A percentile compares a stretch with the other conserved stretches of the same genome.
Evolutionary conservation across 768 basidiomycete genomes (phyloP).

Genomic region (Lepiota venenata): DNA sequence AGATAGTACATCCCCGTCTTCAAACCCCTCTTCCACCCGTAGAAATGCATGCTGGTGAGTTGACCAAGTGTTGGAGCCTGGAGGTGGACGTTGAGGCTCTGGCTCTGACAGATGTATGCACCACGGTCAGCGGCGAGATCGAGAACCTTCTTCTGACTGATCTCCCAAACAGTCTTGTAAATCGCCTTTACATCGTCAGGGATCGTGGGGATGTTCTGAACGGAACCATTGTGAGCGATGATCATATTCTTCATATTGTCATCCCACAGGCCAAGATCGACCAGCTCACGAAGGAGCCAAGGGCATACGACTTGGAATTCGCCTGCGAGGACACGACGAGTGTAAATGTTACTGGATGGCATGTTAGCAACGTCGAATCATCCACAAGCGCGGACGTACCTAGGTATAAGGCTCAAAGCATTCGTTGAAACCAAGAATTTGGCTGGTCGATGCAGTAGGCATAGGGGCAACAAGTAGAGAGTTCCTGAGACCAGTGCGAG

Average conservation of each 20-base stretch:
- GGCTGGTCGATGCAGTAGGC: slow-evolving; percentile 98
- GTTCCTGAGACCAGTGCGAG: slow-evolving; percentile 79
- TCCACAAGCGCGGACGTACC: slow-evolving; percentile 37
- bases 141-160: slow-evolving; percentile 96
- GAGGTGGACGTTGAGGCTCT: slow-evolving; percentile 92
- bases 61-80: slow-evolving; percentile 88
- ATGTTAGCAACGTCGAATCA: slow-evolving; percentile 9
- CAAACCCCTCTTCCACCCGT: slow-evolving; percentile 99
- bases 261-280: slow-evolving; percentile 93
- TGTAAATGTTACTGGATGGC: slow-evolving; percentile 88
- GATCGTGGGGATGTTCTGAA: slow-evolving; percentile 85
- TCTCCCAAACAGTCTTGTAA: slow-evolving; percentile 99
- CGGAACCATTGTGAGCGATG: slow-evolving; percentile 90
- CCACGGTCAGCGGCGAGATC: slow-evolving; percentile 99
- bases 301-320: slow-evolving; percentile 99
- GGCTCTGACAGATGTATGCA: slow-evolving; percentile 95
- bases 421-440: slow-evolving; percentile 97
- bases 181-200: slow-evolving; percentile 93
- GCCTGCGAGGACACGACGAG: slow-evolving; percentile 97
- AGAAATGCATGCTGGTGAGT: slow-evolving; percentile 95
- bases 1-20: slow-evolving; percentile 99
- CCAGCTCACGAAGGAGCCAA: slow-evolving; percentile 97
- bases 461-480: slow-evolving; percentile 93
- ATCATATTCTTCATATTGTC: slow-evolving; percentile 99
- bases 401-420: slow-evolving; percentile 99